These are phyloP conservation scores for Primulina eburnea DNA, from an alignment of 257 asterid genomes.

Conservation along the genomic window DNA sequence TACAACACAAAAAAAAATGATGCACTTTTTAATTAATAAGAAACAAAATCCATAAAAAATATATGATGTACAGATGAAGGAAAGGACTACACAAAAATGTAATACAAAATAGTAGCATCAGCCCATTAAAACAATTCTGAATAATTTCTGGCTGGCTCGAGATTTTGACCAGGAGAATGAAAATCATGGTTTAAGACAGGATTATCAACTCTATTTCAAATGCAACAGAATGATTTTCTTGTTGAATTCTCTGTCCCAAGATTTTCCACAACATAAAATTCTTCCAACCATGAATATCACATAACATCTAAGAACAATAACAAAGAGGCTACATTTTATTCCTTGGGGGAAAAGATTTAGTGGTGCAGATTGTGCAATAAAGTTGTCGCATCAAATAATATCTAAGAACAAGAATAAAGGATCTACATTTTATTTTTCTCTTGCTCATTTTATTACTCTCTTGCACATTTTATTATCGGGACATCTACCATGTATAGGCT, in stretches of 20 bases:
- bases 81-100: not conserved
- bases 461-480: constrained; percentile 1
- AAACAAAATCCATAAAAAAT: not conserved
- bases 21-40: too few species aligned
- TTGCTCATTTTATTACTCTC: constrained; percentile 1
- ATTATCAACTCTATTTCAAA: not conserved
- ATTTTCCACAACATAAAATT: not conserved
- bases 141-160: constrained; percentile 2
- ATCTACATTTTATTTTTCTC: not conserved
- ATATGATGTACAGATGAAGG: not conserved
- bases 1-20: not conserved
- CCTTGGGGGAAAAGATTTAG: not conserved
- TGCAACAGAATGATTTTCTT: constrained; percentile 18
- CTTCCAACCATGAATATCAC: not conserved
- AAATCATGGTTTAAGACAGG: not conserved
- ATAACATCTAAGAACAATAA: too few species aligned
- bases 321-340: not conserved
- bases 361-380: not conserved
- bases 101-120: not conserved
- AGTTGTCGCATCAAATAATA: not conserved
- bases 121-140: not conserved
- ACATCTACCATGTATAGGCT: not conserved
- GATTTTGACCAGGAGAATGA: constrained; percentile 6
- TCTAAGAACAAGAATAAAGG: not conserved
- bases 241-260: constrained; percentile 2